Percentiles rank a stretch among this genome's conserved stretches.
Conservation (phyloP, 768 basidiomycete genomes). For the Auricularia sp. region DNA sequence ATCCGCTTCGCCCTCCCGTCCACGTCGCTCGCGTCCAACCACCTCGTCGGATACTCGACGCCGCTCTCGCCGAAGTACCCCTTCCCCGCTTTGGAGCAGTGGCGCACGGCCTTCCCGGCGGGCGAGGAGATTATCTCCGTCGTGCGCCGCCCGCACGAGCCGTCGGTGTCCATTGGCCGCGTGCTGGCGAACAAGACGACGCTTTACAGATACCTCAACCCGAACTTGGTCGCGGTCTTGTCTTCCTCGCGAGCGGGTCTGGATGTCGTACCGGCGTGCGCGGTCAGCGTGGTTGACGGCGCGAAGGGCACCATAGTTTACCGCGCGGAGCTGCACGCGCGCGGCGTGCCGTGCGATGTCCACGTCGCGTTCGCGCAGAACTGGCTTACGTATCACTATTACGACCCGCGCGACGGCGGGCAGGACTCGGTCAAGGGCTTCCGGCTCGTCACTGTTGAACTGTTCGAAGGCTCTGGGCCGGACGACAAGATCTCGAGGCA, state of each 20-base stretch:
- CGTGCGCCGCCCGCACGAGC: conserved; percentile 37
- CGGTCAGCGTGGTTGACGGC: conserved; percentile 69
- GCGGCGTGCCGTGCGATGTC: conserved; percentile 46
- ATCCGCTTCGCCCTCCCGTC: conserved; percentile 50
- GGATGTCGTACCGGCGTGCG: conserved; percentile 31
- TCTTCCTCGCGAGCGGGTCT: conserved; percentile 31
- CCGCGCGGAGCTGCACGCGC: conserved; percentile 42
- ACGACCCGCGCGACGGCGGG: conserved; percentile 44
- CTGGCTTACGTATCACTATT: conserved; percentile 88
- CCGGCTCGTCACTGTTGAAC: conserved; percentile 71
- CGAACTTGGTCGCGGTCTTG: conserved; percentile 58
- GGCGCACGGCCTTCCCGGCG: conserved; percentile 35
- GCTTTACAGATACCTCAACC: conserved; percentile 91
- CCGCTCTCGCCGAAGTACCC: neutral
- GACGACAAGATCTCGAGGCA: conserved; percentile 71
- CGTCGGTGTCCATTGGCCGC: conserved; percentile 70
- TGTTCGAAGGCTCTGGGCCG: conserved; percentile 66
- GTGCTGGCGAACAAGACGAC: conserved; percentile 83
- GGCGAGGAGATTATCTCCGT: conserved; percentile 50
- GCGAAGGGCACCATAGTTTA: conserved; percentile 73
- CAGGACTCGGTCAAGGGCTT: conserved; percentile 51
- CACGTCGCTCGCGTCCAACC: conserved; percentile 26
- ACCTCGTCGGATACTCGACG: conserved; percentile 41
- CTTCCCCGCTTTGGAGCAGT: neutral
- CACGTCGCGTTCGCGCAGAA: conserved; percentile 72